A percentile compares a stretch with the other conserved stretches of the same genome.
phyloP scores from a whole-genome alignment of 2,329 filamentous ascomycete species.

The Acrocalymma vagum region DNA sequence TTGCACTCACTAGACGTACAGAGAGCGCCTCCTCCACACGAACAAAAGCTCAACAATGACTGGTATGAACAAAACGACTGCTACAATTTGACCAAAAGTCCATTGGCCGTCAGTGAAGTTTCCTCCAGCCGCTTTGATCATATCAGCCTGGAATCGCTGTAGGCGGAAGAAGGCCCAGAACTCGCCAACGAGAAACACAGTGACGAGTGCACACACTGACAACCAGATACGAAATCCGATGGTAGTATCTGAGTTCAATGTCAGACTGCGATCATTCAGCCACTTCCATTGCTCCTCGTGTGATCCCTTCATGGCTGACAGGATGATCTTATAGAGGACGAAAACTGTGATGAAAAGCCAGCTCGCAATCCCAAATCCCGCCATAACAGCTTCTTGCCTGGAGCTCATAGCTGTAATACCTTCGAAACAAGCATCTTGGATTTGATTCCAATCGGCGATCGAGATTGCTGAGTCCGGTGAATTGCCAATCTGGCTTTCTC shows the following conservation, averaged over 20 bases:
- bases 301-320: not conserved
- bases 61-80: slow-evolving; percentile 25
- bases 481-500: slow-evolving; percentile 12
- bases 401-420: slow-evolving; percentile 1
- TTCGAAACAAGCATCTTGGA: slow-evolving; percentile 11
- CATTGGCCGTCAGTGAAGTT: slow-evolving; percentile 21
- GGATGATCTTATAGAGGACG: slow-evolving; percentile 12
- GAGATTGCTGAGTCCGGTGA: slow-evolving; percentile 9
- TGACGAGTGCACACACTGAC: slow-evolving; percentile 4
- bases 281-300: not conserved
- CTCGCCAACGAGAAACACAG: slow-evolving; percentile 14
- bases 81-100: slow-evolving; percentile 32
- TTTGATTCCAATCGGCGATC: slow-evolving; percentile 12
- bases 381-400: slow-evolving; percentile 4
- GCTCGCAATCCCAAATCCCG: slow-evolving; percentile 10
- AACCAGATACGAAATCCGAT: slow-evolving; percentile 5
- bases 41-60: slow-evolving; percentile 25
- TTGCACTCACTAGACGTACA: too few relatives aligned
- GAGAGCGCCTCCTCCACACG: too few relatives aligned
- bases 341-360: slow-evolving; percentile 15
- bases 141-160: slow-evolving; percentile 20
- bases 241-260: too few relatives aligned
- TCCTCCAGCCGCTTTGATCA: slow-evolving; percentile 17
- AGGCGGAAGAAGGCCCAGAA: slow-evolving; percentile 30
- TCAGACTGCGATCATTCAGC: too few relatives aligned